Percentiles rank a stretch among this genome's conserved stretches.
Evolutionary conservation across 2,329 filamentous ascomycete species (phyloP).

Genomic region (Aspergillus amoenus): DNA sequence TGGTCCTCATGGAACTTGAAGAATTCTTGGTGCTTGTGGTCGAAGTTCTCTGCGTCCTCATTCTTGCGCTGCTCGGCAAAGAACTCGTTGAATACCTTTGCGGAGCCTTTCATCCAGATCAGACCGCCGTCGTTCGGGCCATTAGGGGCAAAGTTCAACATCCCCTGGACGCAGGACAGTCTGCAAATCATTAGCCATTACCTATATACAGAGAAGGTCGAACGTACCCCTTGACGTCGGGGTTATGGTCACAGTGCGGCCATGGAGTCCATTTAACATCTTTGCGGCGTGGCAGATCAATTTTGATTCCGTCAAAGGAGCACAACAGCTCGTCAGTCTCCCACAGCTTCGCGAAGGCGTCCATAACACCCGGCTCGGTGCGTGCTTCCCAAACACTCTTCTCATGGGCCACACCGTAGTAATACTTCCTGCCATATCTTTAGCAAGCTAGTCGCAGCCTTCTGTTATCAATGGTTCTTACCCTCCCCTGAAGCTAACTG

Average conservation of each 20-base stretch:
- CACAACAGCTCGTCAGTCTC: slow-evolving; percentile 21
- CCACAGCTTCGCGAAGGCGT: slow-evolving; percentile 46
- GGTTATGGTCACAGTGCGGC: slow-evolving; percentile 49
- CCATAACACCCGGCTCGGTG: slow-evolving; percentile 38
- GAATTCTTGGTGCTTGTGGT: neutral
- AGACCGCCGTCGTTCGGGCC: slow-evolving; percentile 50
- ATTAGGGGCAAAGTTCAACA: slow-evolving; percentile 47
- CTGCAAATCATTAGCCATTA: no score
- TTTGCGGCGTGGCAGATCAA: slow-evolving; percentile 42
- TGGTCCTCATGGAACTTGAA: neutral
- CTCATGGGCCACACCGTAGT: no score
- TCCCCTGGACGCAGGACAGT: slow-evolving; percentile 37
- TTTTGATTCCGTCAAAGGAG: slow-evolving; percentile 37
- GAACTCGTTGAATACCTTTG: slow-evolving; percentile 46
- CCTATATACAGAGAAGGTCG: no score
- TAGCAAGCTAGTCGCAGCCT: no score
- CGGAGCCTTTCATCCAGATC: slow-evolving; percentile 46
- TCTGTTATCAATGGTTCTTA: slow-evolving; percentile 16
- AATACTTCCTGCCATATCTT: no score
- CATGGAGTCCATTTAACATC: slow-evolving; percentile 42
- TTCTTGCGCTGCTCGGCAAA: slow-evolving; percentile 25
- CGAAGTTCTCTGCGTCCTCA: neutral
- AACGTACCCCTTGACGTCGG: slow-evolving; percentile 34
- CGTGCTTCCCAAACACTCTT: slow-evolving; percentile 11
- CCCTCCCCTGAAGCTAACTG: slow-evolving; percentile 45